Conservation (phyloP, 1,139 yeast species). For the Blastobotrys ciferrii region DNA sequence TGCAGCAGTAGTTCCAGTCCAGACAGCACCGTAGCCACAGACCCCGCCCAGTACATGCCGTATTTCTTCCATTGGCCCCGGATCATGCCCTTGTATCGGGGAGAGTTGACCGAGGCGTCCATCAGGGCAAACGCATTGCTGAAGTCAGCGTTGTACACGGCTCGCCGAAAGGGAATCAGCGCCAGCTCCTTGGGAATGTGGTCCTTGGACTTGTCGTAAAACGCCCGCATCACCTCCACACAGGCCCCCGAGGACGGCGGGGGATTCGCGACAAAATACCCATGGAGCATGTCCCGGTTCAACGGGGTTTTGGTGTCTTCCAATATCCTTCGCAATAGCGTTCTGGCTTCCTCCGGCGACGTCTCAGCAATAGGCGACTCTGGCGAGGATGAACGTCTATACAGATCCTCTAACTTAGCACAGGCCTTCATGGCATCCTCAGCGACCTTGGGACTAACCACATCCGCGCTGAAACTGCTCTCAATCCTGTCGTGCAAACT, state of each 20-base stretch:
- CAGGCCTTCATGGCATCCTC: conserved; percentile 24
- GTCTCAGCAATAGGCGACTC: conserved; percentile 24
- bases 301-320: conserved; percentile 20
- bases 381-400: conserved; percentile 21
- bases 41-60: conserved; percentile 36
- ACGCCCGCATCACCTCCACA: conserved; percentile 25
- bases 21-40: conserved; percentile 35
- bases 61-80: conserved; percentile 27
- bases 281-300: conserved; percentile 21
- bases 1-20: conserved; percentile 35
- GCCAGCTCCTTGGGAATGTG: conserved; percentile 47
- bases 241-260: conserved; percentile 29
- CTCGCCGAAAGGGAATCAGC: conserved; percentile 59
- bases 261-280: conserved; percentile 26
- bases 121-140: conserved; percentile 55
- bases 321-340: conserved; percentile 23
- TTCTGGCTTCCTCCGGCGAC: conserved; percentile 22
- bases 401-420: conserved; percentile 21
- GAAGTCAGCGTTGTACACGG: conserved; percentile 60
- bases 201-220: conserved; percentile 21
- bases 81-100: conserved; percentile 24
- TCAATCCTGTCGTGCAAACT: conserved; percentile 4
- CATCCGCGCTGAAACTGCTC: neutral
- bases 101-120: conserved; percentile 60
- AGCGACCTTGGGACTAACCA: conserved; percentile 4